Percentiles rank a stretch among this genome's conserved stretches.
These are phyloP conservation scores for Aspergillus olivimuriae DNA, from an alignment of 495 filamentous ascomycete genomes.

Conservation along the genomic window DNA sequence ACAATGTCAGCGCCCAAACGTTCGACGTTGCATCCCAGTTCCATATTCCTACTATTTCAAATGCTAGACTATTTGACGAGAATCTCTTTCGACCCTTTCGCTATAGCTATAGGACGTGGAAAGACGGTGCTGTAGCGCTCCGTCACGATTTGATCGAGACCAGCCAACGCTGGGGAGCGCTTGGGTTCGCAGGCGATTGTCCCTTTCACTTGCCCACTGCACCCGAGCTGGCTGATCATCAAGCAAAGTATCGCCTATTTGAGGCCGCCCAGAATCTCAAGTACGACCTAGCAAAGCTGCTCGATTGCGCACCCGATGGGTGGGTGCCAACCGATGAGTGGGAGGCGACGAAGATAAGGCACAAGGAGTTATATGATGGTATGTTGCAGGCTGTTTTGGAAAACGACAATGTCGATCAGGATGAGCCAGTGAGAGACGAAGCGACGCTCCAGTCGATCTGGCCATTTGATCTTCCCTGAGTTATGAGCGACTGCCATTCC, in stretches of 20 bases:
- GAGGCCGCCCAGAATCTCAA: conserved; percentile 27
- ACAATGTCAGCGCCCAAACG: conserved; percentile 21
- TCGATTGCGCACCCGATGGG: conserved; percentile 31
- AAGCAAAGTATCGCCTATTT: conserved; percentile 32
- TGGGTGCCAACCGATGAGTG: conserved; percentile 33
- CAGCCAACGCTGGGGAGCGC: conserved; percentile 26
- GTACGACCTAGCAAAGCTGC: conserved; percentile 22
- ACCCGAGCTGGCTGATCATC: conserved; percentile 24
- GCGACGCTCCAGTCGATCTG: no score
- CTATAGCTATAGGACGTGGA: conserved; percentile 40
- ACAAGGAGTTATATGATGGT: conserved; percentile 27
- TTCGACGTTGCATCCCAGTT: conserved; percentile 29
- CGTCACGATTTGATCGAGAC: conserved; percentile 37
- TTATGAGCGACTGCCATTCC: no score
- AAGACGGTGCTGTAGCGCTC: conserved; percentile 35
- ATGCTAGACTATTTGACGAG: conserved; percentile 30
- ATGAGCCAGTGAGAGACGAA: neutral
- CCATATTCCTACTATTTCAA: conserved; percentile 25
- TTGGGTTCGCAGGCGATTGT: conserved; percentile 33
- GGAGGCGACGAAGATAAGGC: conserved; percentile 25
- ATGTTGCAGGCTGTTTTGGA: conserved; percentile 26
- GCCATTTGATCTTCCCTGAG: no score
- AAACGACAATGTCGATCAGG: conserved; percentile 26
- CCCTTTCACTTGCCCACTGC: conserved; percentile 27
- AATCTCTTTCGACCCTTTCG: conserved; percentile 34